phyloP scores from a whole-genome alignment of 257 asterid genomes.

The Anisodus tanguticus region DNA sequence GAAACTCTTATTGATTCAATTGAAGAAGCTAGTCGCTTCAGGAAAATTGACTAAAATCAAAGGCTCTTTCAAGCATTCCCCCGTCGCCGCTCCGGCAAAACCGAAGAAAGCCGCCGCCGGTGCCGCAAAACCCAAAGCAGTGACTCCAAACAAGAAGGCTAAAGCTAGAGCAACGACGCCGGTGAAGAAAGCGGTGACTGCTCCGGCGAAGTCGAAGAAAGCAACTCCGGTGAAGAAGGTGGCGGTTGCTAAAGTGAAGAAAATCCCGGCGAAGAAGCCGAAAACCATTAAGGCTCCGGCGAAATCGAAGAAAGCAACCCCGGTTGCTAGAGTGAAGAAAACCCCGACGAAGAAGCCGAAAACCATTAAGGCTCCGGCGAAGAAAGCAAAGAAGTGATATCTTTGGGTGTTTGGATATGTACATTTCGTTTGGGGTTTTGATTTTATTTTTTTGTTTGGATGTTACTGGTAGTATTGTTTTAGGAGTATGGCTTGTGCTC shows the following conservation, averaged over 20 bases:
- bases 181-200: conserved; percentile 31
- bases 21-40: conserved; percentile 53
- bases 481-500: conserved; percentile 4
- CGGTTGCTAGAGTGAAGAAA: background rate
- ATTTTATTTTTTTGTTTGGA: background rate
- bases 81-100: conserved; percentile 1
- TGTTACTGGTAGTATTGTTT: background rate
- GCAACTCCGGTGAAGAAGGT: conserved; percentile 12
- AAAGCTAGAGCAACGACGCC: background rate
- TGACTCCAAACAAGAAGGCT: conserved; percentile 27
- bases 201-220: conserved; percentile 27
- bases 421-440: background rate
- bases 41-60: conserved; percentile 60
- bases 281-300: conserved; percentile 7
- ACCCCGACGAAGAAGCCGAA: conserved; percentile 36
- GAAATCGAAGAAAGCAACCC: conserved; percentile 21
- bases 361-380: background rate
- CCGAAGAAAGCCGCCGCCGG: conserved; percentile 26
- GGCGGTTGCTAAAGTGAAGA: background rate
- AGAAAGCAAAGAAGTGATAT: conserved; percentile 12
- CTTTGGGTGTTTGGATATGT: background rate
- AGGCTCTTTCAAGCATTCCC: conserved; percentile 53
- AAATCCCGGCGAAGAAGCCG: conserved; percentile 35
- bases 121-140: conserved; percentile 44
- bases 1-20: conserved; percentile 55